phyloP scores from a whole-genome alignment of 2,329 filamentous ascomycete species.

The Cadophora malorum region DNA sequence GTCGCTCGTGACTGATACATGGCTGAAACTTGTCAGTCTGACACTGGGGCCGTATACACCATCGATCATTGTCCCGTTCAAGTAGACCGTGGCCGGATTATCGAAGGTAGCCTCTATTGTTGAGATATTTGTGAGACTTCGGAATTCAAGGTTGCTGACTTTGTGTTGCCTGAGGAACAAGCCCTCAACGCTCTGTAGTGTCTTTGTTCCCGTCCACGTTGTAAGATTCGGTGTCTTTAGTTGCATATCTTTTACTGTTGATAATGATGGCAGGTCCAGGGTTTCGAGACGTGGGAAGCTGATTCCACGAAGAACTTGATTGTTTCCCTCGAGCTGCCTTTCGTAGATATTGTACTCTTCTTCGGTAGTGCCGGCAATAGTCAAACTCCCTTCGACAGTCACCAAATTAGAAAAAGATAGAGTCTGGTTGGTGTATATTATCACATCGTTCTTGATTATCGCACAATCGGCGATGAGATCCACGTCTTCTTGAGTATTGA shows the following conservation, averaged over 20 bases:
- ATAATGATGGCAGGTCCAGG: neutral
- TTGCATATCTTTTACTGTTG: neutral
- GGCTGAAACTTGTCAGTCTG: neutral
- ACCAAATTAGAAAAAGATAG: neutral
- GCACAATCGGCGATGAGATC: neutral
- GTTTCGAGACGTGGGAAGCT: neutral
- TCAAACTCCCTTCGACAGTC: neutral
- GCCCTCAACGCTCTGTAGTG: too few relatives aligned
- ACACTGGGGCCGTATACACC: neutral
- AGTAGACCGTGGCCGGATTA: neutral
- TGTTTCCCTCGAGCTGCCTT: too few relatives aligned
- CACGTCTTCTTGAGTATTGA: neutral
- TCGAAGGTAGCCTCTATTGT: neutral
- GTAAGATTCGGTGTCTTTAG: neutral
- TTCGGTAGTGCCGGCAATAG: neutral
- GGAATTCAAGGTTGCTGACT: neutral
- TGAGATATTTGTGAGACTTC: neutral
- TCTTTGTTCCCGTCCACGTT: neutral
- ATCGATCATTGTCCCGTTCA: neutral
- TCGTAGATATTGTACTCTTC: too few relatives aligned
- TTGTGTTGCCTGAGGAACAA: too few relatives aligned
- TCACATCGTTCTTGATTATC: neutral
- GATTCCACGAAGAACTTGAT: neutral
- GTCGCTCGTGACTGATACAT: neutral
- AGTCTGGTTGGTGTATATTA: neutral